Evolutionary conservation across 2,329 filamentous ascomycete genomes (phyloP), one percentile per base, ranked within the genome.

Genomic region (Colletotrichum liriopes): DNA sequence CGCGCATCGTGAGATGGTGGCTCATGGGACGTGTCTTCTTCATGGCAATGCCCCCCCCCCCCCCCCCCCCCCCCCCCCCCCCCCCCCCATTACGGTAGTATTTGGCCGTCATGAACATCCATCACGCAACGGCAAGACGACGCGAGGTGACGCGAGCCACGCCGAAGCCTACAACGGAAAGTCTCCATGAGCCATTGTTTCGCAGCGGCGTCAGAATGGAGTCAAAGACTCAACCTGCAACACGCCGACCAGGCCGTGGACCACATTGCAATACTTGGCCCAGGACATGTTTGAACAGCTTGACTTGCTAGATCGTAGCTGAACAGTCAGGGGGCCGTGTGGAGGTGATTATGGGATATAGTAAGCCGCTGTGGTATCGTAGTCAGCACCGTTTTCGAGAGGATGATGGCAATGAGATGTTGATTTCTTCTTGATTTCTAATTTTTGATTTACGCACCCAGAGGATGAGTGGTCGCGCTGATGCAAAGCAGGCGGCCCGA

Each of bases 211-310:
- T 20, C 23, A 43, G 16, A 12, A n/a, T 20, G 11, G 29, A 43
- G 39, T 45, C 37, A 59, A 41, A 23, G 12, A n/a, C 56, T 59
- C 23, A 29, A 59, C 23, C 32, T 37, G 5, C 16, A 45, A 45
- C 56, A 60, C 39, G 56, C 41, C 58, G 14, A n/a, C 58, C 26
- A n/a, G 26, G 18, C 18, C 58, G 29, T 41, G 26, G 26, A 60
- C 18, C 26, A 45, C 58, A 41, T 32, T 41, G 18, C 41, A 47
- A 60, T 41, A 23, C 14, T 16, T 47, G 56, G 43, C 43, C 3
- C 8, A 35, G 14, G 41, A 60, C 4, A 60, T n/a, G 29, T 35
- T 35, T 26, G 11, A n/a, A 45, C 26, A 23, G 41, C 2, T 35
- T 35, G 26, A 47, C 41, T 47, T 45, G 58, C 58, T 35, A 29